Percentiles rank a stretch among this genome's conserved stretches.
These are phyloP conservation scores for Cladobotryum mycophilum DNA, from an alignment of 2,329 filamentous ascomycete species.

Conservation along the genomic window DNA sequence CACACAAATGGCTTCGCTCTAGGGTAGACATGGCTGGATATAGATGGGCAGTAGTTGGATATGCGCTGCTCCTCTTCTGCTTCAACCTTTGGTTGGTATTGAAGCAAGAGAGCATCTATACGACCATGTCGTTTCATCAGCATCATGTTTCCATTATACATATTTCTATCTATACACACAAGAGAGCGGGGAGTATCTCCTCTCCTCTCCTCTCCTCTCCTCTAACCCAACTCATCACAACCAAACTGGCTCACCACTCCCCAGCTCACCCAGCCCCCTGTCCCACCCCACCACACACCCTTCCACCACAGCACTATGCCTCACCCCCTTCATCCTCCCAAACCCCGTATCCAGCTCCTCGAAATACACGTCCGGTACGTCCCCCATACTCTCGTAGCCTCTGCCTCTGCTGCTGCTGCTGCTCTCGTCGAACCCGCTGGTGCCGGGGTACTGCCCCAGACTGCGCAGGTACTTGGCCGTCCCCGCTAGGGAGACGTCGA, in stretches of 20 bases:
- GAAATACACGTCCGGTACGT: slow-evolving; percentile 30
- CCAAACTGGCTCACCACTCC: slow-evolving; percentile 40
- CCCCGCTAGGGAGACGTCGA: slow-evolving; percentile 50
- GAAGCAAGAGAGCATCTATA: too few relatives aligned
- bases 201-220: too few relatives aligned
- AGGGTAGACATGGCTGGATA: too few relatives aligned
- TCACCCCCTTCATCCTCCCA: slow-evolving; percentile 41
- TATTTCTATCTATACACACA: too few relatives aligned
- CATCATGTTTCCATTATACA: too few relatives aligned
- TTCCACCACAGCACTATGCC: slow-evolving; percentile 41
- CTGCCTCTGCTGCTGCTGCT: too few relatives aligned
- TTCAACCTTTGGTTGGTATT: too few relatives aligned
- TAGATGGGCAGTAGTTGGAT: too few relatives aligned
- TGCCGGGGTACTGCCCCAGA: slow-evolving; percentile 43
- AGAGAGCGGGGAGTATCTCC: too few relatives aligned
- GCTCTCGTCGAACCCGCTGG: slow-evolving; percentile 40
- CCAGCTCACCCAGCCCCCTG: slow-evolving; percentile 43
- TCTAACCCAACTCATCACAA: not conserved
- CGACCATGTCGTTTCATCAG: too few relatives aligned
- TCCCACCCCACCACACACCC: slow-evolving; percentile 43
- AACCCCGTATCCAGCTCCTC: slow-evolving; percentile 40
- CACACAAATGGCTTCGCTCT: too few relatives aligned
- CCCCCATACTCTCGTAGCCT: slow-evolving; percentile 23
- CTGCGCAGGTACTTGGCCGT: slow-evolving; percentile 50
- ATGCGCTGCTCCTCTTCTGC: too few relatives aligned